Evolutionary conservation across 768 basidiomycete genomes (phyloP), one percentile per base, ranked within the genome.

Genomic region (Leccinum subtestaceum): DNA sequence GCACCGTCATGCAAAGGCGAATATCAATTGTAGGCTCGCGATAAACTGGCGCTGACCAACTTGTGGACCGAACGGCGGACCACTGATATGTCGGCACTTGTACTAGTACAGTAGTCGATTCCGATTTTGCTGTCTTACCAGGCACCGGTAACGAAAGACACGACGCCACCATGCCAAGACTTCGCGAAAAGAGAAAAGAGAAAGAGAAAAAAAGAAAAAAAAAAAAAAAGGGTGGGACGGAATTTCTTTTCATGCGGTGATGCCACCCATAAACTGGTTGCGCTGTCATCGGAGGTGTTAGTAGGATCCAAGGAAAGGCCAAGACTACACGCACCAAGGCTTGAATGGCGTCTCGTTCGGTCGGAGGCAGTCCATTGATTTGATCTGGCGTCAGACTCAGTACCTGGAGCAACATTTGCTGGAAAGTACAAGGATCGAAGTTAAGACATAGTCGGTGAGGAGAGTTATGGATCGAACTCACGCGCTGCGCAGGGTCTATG

Each of bases 381-480:
- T 96, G 93, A 48, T 91, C 93, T 49, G 80, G 86, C 1, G 89
- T 88, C 69, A 98, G 72, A 60, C 80, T 83, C 32, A 98, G 76
- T 0, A 98, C 94, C 76, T 95, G 93, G 74, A 93, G 81, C 55
- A 97, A 70, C 86, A 96, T 90, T 34, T 83, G 81, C 91, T 90
- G 65, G 53, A 48, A 13, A n/a, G 10, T 36, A 50, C 36, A 21
- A 11, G 4, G 19, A 23, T 25, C 40, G 23, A 56, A 19, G 9
- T 49, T 25, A 52, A 17, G 23, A 11, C 5, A n/a, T 25, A 25
- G 36, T 13, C 9, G 4, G 7, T n/a, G 25, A 15, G 9, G 56
- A 34, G 52, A 23, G 72, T 50, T 46, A 49, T 52, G 58, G 31
- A 38, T 32, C 25, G 6, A 23, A 62, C 74, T 57, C 61, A 81